Evolutionary conservation across 495 filamentous ascomycete genomes (phyloP).

Genomic region (Durotheca rogersii): DNA sequence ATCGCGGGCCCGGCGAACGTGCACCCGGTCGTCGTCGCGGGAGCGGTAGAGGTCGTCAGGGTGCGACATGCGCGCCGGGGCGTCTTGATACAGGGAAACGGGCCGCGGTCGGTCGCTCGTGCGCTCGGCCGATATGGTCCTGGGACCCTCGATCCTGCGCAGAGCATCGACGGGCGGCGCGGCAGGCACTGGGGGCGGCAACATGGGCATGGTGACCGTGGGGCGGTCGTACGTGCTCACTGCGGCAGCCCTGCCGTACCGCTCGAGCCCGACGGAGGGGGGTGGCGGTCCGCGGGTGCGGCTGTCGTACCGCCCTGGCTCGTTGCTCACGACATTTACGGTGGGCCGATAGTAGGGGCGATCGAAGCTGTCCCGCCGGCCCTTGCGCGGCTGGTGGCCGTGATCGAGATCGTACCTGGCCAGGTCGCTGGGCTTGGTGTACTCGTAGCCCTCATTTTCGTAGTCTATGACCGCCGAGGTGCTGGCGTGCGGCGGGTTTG

Average conservation of each 20-base stretch:
- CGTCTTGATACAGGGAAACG: constrained; percentile 51
- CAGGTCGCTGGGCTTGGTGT: constrained; percentile 68
- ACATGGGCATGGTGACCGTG: constrained; percentile 44
- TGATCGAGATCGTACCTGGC: constrained; percentile 63
- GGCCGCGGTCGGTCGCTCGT: constrained; percentile 41
- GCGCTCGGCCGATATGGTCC: constrained; percentile 37
- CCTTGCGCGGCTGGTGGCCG: constrained; percentile 43
- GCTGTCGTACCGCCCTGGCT: constrained; percentile 50
- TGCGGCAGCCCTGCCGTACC: constrained; percentile 44
- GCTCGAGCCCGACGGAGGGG: constrained; percentile 63
- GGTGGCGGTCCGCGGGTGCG: constrained; percentile 59
- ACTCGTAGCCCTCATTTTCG: constrained; percentile 68
- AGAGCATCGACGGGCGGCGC: constrained; percentile 35
- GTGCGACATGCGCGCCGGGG: constrained; percentile 37
- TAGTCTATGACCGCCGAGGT: constrained; percentile 54
- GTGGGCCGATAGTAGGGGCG: constrained; percentile 61
- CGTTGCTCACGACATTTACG: constrained; percentile 59
- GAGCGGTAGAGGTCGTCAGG: constrained; percentile 45
- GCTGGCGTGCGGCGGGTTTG: constrained; percentile 29
- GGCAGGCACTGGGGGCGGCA: constrained; percentile 40
- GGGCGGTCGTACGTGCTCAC: constrained; percentile 48
- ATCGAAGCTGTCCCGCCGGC: constrained; percentile 53
- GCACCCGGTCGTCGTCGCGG: constrained; percentile 41
- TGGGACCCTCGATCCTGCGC: constrained; percentile 38
- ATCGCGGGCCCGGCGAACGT: constrained; percentile 37